Evolutionary conservation across 345 rosid genomes (phyloP), one percentile per base, ranked within the genome.

Genomic region (Excoecaria agallocha): DNA sequence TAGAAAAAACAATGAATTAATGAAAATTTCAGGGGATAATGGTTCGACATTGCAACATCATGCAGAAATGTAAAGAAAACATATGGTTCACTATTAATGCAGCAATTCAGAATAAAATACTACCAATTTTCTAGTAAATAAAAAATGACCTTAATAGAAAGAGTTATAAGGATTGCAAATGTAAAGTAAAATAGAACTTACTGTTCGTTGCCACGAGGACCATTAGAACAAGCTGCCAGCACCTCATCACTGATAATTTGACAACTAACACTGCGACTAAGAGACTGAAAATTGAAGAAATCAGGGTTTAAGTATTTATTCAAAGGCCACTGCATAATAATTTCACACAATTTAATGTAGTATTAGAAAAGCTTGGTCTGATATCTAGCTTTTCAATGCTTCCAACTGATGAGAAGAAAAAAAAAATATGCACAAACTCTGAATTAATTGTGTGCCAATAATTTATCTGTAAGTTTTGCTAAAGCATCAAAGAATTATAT

Each of bases 151-250:
- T 35, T 20, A 63, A 20, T 63, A 9, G 20, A 37, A 45, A 41
- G 37, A 35, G 25, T 19, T 12, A 54, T 12, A 8, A 37, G 76
- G 12, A 70, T n/a, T 50, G 6, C 6, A 43, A n/a, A n/a, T n/a
- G 16, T 10, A 52, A 10, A 64, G n/a, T 16, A 20, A 70, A 60
- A 80, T 38, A 61, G 46, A 63, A 72, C 58, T 80, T 85, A 94
- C 97, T 92, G 98, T 85, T 94, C 95, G 79, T 85, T 94, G 74
- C 97, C 92, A 77, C 92, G 89, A 22, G 89, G 90, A 76, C 95
- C 91, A 45, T 73, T 85, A 37, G 94, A 82, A 84, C 92, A 94
- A 73, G 89, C 86, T 64, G 86, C 86, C 86, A 94, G 77, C 76
- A 90, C 90, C 86, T 92, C 98, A 78, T 90, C 86, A 51, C 85